These are phyloP conservation scores for Cutaneotrichosporon sp. DNA, from an alignment of 1,284 basidiomycete species.

Conservation along the genomic window DNA sequence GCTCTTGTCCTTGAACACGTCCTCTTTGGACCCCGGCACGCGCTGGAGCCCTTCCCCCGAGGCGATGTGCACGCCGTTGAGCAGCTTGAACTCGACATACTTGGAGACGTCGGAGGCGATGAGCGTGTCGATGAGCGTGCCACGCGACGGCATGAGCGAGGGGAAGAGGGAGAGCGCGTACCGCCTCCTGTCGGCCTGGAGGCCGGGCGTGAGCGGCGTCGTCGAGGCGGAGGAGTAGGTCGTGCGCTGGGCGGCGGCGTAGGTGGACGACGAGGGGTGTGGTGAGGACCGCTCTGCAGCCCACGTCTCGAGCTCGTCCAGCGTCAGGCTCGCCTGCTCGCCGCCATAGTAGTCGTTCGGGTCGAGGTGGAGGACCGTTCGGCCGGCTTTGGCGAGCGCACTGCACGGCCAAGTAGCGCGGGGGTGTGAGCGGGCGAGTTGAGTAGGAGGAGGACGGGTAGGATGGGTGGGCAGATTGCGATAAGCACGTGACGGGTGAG, in stretches of 20 bases:
- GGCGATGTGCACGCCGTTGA: constrained; percentile 70
- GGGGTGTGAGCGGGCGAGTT: neutral
- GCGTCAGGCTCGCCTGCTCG: constrained; percentile 74
- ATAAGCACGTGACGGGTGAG: constrained; percentile 32
- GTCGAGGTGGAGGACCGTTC: constrained; percentile 85
- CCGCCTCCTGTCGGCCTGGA: constrained; percentile 65
- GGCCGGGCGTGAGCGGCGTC: constrained; percentile 54
- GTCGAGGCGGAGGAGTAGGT: constrained; percentile 29
- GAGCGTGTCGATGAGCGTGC: constrained; percentile 76
- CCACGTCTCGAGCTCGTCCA: constrained; percentile 79
- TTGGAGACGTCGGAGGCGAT: constrained; percentile 82
- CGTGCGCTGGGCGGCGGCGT: neutral
- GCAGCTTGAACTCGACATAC: constrained; percentile 84
- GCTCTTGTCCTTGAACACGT: constrained; percentile 82
- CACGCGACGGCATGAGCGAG: constrained; percentile 74
- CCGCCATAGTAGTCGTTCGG: constrained; percentile 81
- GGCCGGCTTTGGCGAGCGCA: constrained; percentile 82
- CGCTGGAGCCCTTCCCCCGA: constrained; percentile 40
- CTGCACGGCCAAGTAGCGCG: constrained; percentile 53
- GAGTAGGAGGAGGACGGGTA: no score
- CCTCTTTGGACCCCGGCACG: constrained; percentile 90
- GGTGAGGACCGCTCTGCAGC: constrained; percentile 40
- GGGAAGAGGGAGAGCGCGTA: constrained; percentile 86
- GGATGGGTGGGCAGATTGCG: neutral
- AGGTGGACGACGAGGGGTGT: neutral